These are phyloP conservation scores for Ophiostoma sp. DNA, from an alignment of 2,329 filamentous ascomycete genomes.

Conservation along the genomic window DNA sequence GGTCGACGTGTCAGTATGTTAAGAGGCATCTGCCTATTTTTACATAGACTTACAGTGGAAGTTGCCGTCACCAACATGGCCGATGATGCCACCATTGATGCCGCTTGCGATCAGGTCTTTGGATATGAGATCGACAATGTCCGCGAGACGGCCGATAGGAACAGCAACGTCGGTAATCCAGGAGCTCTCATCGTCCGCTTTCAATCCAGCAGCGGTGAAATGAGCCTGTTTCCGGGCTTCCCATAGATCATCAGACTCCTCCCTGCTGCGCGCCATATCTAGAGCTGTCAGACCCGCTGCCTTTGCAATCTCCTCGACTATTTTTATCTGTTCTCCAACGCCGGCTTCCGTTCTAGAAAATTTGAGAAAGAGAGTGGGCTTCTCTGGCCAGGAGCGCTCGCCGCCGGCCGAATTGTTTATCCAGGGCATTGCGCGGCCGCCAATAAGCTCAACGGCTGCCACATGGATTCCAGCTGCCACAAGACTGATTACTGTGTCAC, in stretches of 20 bases:
- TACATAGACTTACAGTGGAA: constrained; percentile 46
- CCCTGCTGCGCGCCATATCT: constrained; percentile 65
- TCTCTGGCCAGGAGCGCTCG: constrained; percentile 61
- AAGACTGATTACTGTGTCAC: constrained; percentile 72
- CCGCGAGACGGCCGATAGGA: constrained; percentile 65
- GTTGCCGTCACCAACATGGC: constrained; percentile 66
- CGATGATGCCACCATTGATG: constrained; percentile 65
- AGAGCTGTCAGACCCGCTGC: constrained; percentile 60
- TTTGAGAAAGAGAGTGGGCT: constrained; percentile 78
- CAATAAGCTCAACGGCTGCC: constrained; percentile 86
- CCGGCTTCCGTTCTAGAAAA: constrained; percentile 61
- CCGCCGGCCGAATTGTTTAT: constrained; percentile 64
- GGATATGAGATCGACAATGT: constrained; percentile 73
- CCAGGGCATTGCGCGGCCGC: constrained; percentile 79
- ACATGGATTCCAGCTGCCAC: constrained; percentile 77
- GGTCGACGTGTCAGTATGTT: neutral
- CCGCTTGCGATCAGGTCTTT: constrained; percentile 63
- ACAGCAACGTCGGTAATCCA: constrained; percentile 88
- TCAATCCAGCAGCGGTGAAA: constrained; percentile 70
- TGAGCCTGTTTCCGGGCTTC: constrained; percentile 76
- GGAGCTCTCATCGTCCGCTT: constrained; percentile 59
- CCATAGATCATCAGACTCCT: constrained; percentile 73
- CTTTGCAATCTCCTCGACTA: constrained; percentile 60
- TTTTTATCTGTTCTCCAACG: constrained; percentile 70
- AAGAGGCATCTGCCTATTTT: neutral